Evolutionary conservation across 176 grass and related monocot species (phyloP).

Genomic region (Oryza meyeriana): DNA sequence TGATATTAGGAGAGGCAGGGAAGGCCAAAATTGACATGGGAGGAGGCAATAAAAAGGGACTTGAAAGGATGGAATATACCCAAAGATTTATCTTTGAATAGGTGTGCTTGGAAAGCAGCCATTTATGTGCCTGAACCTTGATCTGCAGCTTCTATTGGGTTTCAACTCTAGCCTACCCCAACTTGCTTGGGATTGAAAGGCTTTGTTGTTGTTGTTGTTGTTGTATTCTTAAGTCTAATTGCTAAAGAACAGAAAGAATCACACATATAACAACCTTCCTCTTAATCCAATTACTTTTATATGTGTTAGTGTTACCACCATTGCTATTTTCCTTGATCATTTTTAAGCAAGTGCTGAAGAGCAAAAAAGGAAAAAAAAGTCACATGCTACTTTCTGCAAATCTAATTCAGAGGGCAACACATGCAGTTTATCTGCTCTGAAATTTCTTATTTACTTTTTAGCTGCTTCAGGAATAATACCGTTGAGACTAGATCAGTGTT

Average conservation of each 20-base stretch:
- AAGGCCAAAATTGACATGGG: no score
- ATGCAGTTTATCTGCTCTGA: background rate
- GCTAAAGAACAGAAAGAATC: background rate
- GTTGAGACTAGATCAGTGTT: slow-evolving; percentile 72
- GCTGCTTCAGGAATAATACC: slow-evolving; percentile 31
- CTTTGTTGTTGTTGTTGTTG: no score
- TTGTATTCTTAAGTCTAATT: no score
- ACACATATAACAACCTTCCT: background rate
- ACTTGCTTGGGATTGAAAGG: no score
- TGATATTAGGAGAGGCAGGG: no score
- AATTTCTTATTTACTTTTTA: background rate
- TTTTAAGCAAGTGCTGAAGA: background rate
- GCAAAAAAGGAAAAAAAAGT: background rate
- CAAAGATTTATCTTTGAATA: no score
- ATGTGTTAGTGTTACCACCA: background rate
- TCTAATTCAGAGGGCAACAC: background rate
- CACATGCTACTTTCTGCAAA: background rate
- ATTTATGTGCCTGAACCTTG: no score
- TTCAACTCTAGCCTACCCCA: no score
- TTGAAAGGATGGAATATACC: no score
- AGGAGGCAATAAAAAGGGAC: no score
- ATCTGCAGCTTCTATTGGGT: no score
- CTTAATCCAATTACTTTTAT: background rate
- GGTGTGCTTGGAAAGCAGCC: no score
- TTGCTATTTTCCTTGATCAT: background rate